phyloP scores from a whole-genome alignment of 169 alveolate species.

The Plasmodium relictum region DNA sequence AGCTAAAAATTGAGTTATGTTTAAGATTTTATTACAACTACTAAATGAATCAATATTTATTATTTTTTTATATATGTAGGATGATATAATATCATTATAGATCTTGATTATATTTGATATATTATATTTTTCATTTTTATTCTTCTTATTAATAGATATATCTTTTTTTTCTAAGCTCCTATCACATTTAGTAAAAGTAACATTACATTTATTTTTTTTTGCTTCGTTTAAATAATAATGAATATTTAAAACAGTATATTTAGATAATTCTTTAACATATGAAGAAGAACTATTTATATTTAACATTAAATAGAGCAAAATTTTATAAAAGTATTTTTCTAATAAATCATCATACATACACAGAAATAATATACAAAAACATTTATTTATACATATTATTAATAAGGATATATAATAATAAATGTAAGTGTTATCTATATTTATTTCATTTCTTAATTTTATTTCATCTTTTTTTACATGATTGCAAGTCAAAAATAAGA shows the following conservation, averaged over 20 bases:
- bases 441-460: background rate
- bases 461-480: conserved; percentile 22
- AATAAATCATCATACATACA: conserved; percentile 25
- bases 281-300: conserved; percentile 14
- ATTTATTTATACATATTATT: conserved; percentile 37
- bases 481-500: conserved; percentile 8
- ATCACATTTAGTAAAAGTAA: background rate
- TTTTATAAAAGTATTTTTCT: conserved; percentile 28
- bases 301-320: conserved; percentile 11
- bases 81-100: conserved; percentile 11
- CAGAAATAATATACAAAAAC: conserved; percentile 16
- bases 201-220: background rate
- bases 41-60: conserved; percentile 29
- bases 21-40: conserved; percentile 9
- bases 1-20: conserved; percentile 3
- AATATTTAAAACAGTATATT: conserved; percentile 5
- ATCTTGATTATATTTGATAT: conserved; percentile 4
- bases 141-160: background rate
- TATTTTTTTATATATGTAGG: conserved; percentile 39
- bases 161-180: background rate
- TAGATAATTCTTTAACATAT: conserved; percentile 3
- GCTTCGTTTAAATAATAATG: conserved; percentile 5
- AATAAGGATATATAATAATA: conserved; percentile 29
- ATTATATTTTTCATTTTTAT: background rate
- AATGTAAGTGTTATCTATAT: background rate